Evolutionary conservation across 1,139 yeast genomes (phyloP).

Genomic region (Saccharomyces hybrid): DNA sequence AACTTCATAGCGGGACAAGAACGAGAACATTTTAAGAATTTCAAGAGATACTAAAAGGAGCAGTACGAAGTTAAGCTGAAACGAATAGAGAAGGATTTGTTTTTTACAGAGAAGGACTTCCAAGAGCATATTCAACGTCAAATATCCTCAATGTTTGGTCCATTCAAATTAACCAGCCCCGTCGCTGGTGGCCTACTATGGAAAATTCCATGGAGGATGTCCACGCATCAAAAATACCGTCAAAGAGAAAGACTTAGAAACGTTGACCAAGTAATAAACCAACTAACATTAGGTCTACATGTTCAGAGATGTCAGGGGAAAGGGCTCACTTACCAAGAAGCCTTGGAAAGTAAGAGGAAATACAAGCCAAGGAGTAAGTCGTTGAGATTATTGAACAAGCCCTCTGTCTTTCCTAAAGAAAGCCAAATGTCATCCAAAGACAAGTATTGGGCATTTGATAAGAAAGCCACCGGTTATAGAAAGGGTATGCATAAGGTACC

Average conservation of each 20-base stretch:
- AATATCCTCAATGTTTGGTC: constrained; percentile 58
- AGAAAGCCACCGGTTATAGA: constrained; percentile 68
- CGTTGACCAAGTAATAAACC: constrained; percentile 74
- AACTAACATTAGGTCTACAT: constrained; percentile 56
- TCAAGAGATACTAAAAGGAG: not conserved
- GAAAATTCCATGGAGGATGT: constrained; percentile 74
- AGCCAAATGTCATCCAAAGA: constrained; percentile 69
- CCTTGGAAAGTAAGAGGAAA: constrained; percentile 34
- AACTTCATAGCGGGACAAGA: not conserved
- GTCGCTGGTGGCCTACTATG: constrained; percentile 79
- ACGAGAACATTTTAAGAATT: not conserved
- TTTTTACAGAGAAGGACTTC: not conserved
- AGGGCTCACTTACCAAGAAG: constrained; percentile 46
- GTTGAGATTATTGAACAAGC: constrained; percentile 24
- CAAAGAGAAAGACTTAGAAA: constrained; percentile 72
- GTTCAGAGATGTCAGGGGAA: constrained; percentile 36
- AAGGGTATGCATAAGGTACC: constrained; percentile 83
- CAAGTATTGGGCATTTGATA: constrained; percentile 82
- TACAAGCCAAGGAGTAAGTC: constrained; percentile 21
- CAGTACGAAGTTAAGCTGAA: not conserved
- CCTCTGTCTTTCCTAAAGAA: constrained; percentile 61
- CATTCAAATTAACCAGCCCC: constrained; percentile 60
- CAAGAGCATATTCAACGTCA: not conserved
- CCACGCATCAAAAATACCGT: constrained; percentile 71
- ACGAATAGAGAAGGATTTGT: not conserved